A percentile compares a stretch with the other conserved stretches of the same genome.
Evolutionary conservation across 192 early-diverging fungal genomes (phyloP).

Genomic region (Linderina pennispora): DNA sequence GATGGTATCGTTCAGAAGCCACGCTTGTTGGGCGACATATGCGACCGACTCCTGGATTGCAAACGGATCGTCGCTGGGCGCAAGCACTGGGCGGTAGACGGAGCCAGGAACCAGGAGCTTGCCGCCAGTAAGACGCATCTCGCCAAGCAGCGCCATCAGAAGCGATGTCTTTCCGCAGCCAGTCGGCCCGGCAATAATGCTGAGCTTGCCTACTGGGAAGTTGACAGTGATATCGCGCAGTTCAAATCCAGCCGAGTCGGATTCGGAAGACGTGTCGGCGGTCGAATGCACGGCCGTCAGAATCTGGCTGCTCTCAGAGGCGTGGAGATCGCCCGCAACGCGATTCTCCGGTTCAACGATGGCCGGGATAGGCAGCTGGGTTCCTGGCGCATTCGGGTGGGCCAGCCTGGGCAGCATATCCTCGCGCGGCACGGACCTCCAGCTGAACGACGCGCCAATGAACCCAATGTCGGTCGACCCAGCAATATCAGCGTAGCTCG

Average conservation of each 20-base stretch:
- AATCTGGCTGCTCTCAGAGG: no score
- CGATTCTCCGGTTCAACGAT: constrained; percentile 9
- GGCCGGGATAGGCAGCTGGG: constrained; percentile 1
- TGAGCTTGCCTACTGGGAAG: constrained; percentile 67
- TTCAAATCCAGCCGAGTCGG: constrained; percentile 39
- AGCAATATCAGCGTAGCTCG: constrained; percentile 33
- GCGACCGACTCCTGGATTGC: constrained; percentile 32
- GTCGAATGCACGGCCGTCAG: no score
- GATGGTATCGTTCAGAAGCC: constrained; percentile 66
- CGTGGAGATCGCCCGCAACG: no score
- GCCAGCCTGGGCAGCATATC: not conserved
- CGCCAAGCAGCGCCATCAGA: constrained; percentile 74
- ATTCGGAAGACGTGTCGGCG: no score
- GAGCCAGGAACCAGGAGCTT: constrained; percentile 35
- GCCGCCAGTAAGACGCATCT: constrained; percentile 51
- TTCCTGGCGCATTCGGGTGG: not conserved
- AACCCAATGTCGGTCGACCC: constrained; percentile 56
- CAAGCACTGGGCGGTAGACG: constrained; percentile 63
- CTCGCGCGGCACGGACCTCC: constrained; percentile 32
- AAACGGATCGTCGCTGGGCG: constrained; percentile 16
- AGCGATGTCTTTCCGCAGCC: constrained; percentile 85
- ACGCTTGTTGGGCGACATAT: constrained; percentile 79
- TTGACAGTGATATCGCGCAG: constrained; percentile 59
- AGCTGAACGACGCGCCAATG: constrained; percentile 61
- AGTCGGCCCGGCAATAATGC: constrained; percentile 78